A percentile compares a stretch with the other conserved stretches of the same genome.
These are phyloP conservation scores for Hypoxylon fuscum DNA, from an alignment of 495 filamentous ascomycete genomes.

Conservation along the genomic window DNA sequence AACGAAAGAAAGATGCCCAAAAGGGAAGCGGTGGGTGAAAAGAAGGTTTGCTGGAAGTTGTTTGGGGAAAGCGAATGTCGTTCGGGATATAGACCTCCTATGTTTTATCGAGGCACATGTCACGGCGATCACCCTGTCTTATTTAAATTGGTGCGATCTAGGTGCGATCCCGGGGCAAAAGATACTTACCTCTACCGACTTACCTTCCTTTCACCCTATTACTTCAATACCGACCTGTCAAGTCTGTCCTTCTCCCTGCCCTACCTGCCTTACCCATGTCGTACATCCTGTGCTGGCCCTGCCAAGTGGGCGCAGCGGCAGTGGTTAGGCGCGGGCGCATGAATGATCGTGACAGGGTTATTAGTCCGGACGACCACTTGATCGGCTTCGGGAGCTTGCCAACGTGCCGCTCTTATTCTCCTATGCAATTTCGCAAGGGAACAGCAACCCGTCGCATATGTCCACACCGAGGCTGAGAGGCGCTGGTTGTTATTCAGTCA, in stretches of 20 bases:
- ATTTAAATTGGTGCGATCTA: slow-evolving; percentile 27
- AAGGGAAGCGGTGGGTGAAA: slow-evolving; percentile 27
- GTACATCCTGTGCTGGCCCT: slow-evolving; percentile 18
- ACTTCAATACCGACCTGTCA: not conserved
- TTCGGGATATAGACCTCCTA: slow-evolving; percentile 23
- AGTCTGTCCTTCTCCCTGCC: slow-evolving; percentile 3
- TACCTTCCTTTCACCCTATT: not conserved
- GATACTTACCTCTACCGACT: slow-evolving; percentile 6
- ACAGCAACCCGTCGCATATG: not conserved
- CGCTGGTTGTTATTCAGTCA: not conserved
- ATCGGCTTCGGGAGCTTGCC: slow-evolving; percentile 8
- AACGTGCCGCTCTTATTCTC: slow-evolving; percentile 4
- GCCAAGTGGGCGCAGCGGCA: slow-evolving; percentile 5
- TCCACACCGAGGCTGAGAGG: slow-evolving; percentile 4
- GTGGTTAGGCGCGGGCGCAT: slow-evolving; percentile 41
- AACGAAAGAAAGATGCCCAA: slow-evolving; percentile 32
- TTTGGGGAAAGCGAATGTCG: slow-evolving; percentile 19
- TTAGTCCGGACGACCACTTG: slow-evolving; percentile 25
- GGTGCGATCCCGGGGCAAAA: slow-evolving; percentile 14
- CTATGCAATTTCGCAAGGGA: slow-evolving; percentile 8
- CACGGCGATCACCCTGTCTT: slow-evolving; percentile 35
- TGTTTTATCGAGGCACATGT: slow-evolving; percentile 19
- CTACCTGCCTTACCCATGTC: slow-evolving; percentile 19
- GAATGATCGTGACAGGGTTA: slow-evolving; percentile 36
- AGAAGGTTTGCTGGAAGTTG: slow-evolving; percentile 6